phyloP scores from a whole-genome alignment of 371 early-diverging fungal species.

The Saksenaea vasiformis region DNA sequence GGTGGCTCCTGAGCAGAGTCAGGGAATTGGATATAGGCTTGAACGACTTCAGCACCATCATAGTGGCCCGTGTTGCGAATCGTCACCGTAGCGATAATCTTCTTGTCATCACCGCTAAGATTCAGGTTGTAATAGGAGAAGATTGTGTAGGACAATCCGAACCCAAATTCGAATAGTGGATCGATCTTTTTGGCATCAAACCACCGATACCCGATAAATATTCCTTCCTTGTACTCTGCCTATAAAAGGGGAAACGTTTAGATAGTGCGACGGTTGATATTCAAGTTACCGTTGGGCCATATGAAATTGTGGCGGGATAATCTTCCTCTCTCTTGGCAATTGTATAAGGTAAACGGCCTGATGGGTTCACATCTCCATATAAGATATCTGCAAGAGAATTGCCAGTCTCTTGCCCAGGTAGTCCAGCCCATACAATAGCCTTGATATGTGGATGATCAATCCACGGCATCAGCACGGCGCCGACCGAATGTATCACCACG shows the following conservation, averaged over 20 bases:
- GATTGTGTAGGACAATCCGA: conserved; percentile 65
- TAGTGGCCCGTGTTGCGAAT: conserved; percentile 52
- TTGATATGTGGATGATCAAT: conserved; percentile 54
- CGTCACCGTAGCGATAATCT: conserved; percentile 31
- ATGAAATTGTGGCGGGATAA: conserved; percentile 40
- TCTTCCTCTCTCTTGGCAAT: conserved; percentile 42
- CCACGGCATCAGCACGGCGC: conserved; percentile 63
- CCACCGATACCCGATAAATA: conserved; percentile 60
- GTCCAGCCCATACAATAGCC: conserved; percentile 55
- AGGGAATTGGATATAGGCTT: conserved; percentile 60
- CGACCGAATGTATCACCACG: conserved; percentile 62
- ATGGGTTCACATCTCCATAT: conserved; percentile 66
- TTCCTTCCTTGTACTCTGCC: conserved; percentile 54
- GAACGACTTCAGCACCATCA: conserved; percentile 62
- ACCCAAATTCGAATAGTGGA: conserved; percentile 63
- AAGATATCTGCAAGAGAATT: conserved; percentile 62
- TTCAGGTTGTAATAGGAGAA: conserved; percentile 47
- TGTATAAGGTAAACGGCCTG: conserved; percentile 63
- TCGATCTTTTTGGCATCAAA: conserved; percentile 48
- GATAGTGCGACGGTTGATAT: neutral
- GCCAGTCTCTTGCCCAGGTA: conserved; percentile 66
- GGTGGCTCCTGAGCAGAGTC: conserved; percentile 48
- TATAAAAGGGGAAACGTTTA: conserved; percentile 4
- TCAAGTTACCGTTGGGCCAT: conserved; percentile 9
- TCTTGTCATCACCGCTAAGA: conserved; percentile 12